Evolutionary conservation across 176 grass and related monocot species (phyloP).

Genomic region (Hsuehochloa calcarea): DNA sequence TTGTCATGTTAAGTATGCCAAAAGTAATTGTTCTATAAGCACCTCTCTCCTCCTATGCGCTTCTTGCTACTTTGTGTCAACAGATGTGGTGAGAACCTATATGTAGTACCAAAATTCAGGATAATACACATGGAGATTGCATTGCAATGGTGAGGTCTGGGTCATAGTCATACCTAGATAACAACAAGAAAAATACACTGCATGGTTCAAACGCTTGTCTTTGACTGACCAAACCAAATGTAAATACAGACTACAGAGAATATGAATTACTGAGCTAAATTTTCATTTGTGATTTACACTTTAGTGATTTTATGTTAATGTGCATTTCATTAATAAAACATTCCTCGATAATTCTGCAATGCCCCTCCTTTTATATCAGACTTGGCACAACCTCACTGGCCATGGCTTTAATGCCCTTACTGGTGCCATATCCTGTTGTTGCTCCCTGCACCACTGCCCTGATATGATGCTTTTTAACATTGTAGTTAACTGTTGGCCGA

Average conservation of each 20-base stretch:
- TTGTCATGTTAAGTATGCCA: neutral
- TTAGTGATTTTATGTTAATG: neutral
- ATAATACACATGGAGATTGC: constrained; percentile 10
- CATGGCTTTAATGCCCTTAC: neutral
- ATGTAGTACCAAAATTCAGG: neutral
- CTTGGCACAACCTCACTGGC: neutral
- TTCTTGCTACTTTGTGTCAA: constrained; percentile 3
- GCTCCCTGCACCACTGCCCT: neutral
- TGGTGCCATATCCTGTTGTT: neutral
- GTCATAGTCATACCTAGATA: constrained; percentile 9
- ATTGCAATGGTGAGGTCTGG: neutral
- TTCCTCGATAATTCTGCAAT: constrained; percentile 6
- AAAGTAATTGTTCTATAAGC: neutral
- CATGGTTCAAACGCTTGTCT: neutral
- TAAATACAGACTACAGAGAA: neutral
- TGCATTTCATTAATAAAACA: constrained; percentile 17
- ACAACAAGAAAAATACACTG: neutral
- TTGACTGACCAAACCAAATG: neutral
- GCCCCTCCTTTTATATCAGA: neutral
- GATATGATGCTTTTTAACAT: neutral
- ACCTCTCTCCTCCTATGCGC: neutral
- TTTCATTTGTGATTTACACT: neutral
- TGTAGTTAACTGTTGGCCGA: neutral
- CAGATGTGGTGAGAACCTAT: neutral
- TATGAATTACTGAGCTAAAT: neutral